phyloP scores from a whole-genome alignment of 352 stramenopile genomes.

The Chloridella minuta region DNA sequence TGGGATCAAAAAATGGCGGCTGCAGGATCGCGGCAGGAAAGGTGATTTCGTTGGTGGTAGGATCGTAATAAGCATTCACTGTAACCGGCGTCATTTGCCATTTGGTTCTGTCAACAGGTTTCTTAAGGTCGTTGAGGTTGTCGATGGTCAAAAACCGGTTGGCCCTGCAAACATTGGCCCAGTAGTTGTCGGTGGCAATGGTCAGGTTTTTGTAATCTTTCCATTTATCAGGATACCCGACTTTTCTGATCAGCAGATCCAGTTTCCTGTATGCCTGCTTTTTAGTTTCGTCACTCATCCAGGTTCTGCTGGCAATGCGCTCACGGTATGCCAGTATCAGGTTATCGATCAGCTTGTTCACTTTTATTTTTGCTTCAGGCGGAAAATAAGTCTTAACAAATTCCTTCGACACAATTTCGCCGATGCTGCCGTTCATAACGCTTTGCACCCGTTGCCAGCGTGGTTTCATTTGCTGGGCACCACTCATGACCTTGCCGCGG shows the following conservation, averaged over 20 bases:
- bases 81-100: slow-evolving; percentile 58
- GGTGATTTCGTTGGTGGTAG: slow-evolving; percentile 49
- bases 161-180: slow-evolving; percentile 27
- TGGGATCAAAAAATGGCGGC: slow-evolving; percentile 51
- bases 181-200: slow-evolving; percentile 18
- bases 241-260: slow-evolving; percentile 36
- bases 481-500: slow-evolving; percentile 32
- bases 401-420: slow-evolving; percentile 50
- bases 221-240: slow-evolving; percentile 33
- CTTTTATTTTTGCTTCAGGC: slow-evolving; percentile 31
- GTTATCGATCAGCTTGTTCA: slow-evolving; percentile 40
- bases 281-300: slow-evolving; percentile 45
- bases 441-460: slow-evolving; percentile 53
- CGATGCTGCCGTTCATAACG: slow-evolving; percentile 36
- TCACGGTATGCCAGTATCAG: slow-evolving; percentile 39
- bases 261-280: slow-evolving; percentile 47
- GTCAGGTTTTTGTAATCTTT: slow-evolving; percentile 26
- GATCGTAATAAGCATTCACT: slow-evolving; percentile 47
- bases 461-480: slow-evolving; percentile 38
- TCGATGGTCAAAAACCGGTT: slow-evolving; percentile 24
- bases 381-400: slow-evolving; percentile 56
- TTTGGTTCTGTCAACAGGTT: slow-evolving; percentile 27
- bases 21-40: slow-evolving; percentile 74
- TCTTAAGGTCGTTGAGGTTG: slow-evolving; percentile 29
- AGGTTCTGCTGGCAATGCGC: slow-evolving; percentile 36